Percentiles rank a stretch among this genome's conserved stretches.
Evolutionary conservation across 2,329 filamentous ascomycete genomes (phyloP).

Genomic region (Fusarium napiforme): DNA sequence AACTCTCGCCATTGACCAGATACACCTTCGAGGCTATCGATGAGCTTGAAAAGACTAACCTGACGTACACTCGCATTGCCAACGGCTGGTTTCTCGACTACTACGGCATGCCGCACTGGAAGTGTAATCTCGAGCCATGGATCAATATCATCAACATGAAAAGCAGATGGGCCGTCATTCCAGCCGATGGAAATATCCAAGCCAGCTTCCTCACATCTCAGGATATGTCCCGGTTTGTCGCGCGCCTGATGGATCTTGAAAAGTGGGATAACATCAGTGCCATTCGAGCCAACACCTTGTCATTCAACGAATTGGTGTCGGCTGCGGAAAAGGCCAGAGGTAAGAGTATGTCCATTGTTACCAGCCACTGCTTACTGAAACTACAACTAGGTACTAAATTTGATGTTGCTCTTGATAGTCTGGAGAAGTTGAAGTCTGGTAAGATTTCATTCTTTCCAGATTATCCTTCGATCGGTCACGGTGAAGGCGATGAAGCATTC

Average conservation of each 20-base stretch:
- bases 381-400: slow-evolving; percentile 18
- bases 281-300: slow-evolving; percentile 16
- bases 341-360: not conserved
- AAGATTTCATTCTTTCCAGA: slow-evolving; percentile 39
- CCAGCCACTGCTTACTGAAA: fast-evolving
- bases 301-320: slow-evolving; percentile 25
- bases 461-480: slow-evolving; percentile 33
- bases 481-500: slow-evolving; percentile 30
- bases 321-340: slow-evolving; percentile 28
- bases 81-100: slow-evolving; percentile 45
- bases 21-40: slow-evolving; percentile 41
- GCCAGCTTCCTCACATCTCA: slow-evolving; percentile 40
- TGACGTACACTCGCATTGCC: slow-evolving; percentile 29
- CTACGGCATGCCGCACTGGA: slow-evolving; percentile 40
- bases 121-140: slow-evolving; percentile 38
- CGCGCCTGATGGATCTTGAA: slow-evolving; percentile 28
- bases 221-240: slow-evolving; percentile 31
- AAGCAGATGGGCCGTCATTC: slow-evolving; percentile 37
- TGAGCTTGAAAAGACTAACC: slow-evolving; percentile 14
- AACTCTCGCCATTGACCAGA: slow-evolving; percentile 27
- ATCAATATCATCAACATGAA: slow-evolving; percentile 40
- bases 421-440: slow-evolving; percentile 39
- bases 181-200: slow-evolving; percentile 13
- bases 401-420: slow-evolving; percentile 17
- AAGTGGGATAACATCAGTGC: slow-evolving; percentile 21